These are phyloP conservation scores for Hypoxylon fuscum DNA, from an alignment of 495 filamentous ascomycete species.

Conservation along the genomic window DNA sequence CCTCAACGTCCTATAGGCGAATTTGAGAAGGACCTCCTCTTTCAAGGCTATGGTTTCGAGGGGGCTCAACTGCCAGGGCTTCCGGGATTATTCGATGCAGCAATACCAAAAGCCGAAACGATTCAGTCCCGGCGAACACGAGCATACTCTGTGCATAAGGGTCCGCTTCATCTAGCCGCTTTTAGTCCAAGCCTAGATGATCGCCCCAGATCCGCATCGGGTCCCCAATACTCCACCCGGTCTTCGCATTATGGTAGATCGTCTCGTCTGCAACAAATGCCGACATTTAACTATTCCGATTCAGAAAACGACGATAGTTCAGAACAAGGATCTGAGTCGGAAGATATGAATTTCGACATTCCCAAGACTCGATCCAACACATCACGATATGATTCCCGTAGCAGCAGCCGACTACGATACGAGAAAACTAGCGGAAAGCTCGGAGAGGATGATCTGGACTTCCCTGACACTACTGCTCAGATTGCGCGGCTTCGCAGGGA, in stretches of 20 bases:
- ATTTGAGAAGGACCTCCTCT: slow-evolving; percentile 56
- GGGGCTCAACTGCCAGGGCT: slow-evolving; percentile 52
- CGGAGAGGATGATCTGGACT: slow-evolving; percentile 32
- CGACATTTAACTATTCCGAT: slow-evolving; percentile 26
- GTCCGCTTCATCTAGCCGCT: slow-evolving; percentile 3
- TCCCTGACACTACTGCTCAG: slow-evolving; percentile 37
- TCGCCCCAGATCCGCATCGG: background rate
- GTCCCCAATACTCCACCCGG: slow-evolving; percentile 13
- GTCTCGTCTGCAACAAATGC: slow-evolving; percentile 24
- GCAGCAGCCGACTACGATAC: slow-evolving; percentile 15
- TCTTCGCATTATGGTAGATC: slow-evolving; percentile 8
- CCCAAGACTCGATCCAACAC: slow-evolving; percentile 20
- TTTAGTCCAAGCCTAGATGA: slow-evolving; percentile 13
- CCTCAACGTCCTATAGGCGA: slow-evolving; percentile 43
- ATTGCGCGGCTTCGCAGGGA: slow-evolving; percentile 47
- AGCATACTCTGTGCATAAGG: background rate
- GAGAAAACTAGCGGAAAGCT: background rate
- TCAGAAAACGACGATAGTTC: slow-evolving; percentile 18
- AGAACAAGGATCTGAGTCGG: slow-evolving; percentile 23
- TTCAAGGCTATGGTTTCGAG: slow-evolving; percentile 49
- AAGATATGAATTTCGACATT: slow-evolving; percentile 42
- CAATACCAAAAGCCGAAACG: slow-evolving; percentile 5
- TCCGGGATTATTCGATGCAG: slow-evolving; percentile 46
- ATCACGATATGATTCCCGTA: slow-evolving; percentile 2
- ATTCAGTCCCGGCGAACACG: slow-evolving; percentile 7